Base-by-base conservation (phyloP, 352 stramenopile genomes). In the Phytopythium ostracodes region DNA sequence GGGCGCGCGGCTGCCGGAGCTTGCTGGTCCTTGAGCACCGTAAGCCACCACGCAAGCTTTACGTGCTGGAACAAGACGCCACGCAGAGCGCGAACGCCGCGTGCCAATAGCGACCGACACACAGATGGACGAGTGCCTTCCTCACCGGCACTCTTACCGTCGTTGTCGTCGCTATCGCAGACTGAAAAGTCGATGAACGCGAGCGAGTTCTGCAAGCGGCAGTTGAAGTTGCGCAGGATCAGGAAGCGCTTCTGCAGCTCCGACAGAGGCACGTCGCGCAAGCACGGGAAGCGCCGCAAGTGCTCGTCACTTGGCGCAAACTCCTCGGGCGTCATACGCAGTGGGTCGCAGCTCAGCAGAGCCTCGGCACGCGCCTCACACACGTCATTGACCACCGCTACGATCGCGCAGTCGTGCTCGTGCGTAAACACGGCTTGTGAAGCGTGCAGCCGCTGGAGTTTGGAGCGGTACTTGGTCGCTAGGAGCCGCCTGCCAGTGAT, bases 31-130 rank as follows among this genome's bases (percentile, higher is more conserved):
- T 94, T 94, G 4, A 96, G 71, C 40, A 96, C 77, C 11, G 84
- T 91, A 11, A 94, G 77, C 86, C 87, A 96, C 87, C 86, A 96
- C 35, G 84, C 82, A 43, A 96, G 79, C 58, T 96, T 96, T 29
- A 96, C 86, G 31, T 92, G 79, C 67, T 96, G 87, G 62, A 96
- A 96, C 12, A 96, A 75, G 7, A 89, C 60, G 1, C 87, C 86
- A 0, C 87, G 84, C 50, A 96, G 70, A 27, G 54, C 55, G 10
- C 83, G 76, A n/a, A 73, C 64, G 1, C 83, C 87, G 27, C 76
- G 73, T 1, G 81, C 85, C 5, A 96, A 65, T 46, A 92, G 46
- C 5, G 85, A 94, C 5, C 68, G 70, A 0, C 53, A 59, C 7
- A 35, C 9, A 20, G 15, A n/a, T 1, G 31, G 52, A 29, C 33